Conservation (phyloP, 768 basidiomycete genomes). For the Agaricus subrufescens region DNA sequence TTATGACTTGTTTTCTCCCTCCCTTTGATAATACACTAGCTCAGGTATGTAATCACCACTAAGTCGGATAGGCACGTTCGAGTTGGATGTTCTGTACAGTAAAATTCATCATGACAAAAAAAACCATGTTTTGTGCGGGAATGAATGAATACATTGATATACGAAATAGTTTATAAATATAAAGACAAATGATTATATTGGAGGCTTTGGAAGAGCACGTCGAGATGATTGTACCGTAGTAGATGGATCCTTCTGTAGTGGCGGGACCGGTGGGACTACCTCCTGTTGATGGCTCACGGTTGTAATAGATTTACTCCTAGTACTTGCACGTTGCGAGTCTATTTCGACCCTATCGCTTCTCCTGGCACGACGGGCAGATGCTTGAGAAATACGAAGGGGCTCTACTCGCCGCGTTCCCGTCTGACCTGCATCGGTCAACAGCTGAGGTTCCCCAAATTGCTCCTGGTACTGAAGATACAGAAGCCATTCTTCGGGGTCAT, state of each 20-base stretch:
- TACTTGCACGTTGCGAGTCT: too few species aligned
- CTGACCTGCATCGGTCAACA: neutral
- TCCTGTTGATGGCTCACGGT: neutral
- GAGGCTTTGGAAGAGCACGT: constrained; percentile 2
- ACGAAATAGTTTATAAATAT: too few species aligned
- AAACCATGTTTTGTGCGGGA: neutral
- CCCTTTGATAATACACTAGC: constrained; percentile 4
- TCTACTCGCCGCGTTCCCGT: neutral
- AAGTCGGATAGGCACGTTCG: neutral
- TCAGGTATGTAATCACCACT: constrained; percentile 4
- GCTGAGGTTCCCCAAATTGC: neutral
- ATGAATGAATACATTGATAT: neutral
- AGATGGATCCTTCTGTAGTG: neutral
- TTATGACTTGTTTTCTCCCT: neutral
- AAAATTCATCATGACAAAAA: neutral
- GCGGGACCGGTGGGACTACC: neutral
- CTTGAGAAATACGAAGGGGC: neutral
- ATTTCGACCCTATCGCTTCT: too few species aligned
- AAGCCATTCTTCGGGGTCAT: neutral
- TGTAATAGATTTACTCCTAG: too few species aligned
- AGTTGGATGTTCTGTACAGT: constrained; percentile 5
- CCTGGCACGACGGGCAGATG: neutral
- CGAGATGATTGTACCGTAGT: neutral
- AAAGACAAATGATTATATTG: neutral
- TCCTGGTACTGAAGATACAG: neutral